Percentiles rank a stretch among this genome's conserved stretches.
phyloP scores from a whole-genome alignment of 176 grass and related monocot species.

The Zea luxurians region DNA sequence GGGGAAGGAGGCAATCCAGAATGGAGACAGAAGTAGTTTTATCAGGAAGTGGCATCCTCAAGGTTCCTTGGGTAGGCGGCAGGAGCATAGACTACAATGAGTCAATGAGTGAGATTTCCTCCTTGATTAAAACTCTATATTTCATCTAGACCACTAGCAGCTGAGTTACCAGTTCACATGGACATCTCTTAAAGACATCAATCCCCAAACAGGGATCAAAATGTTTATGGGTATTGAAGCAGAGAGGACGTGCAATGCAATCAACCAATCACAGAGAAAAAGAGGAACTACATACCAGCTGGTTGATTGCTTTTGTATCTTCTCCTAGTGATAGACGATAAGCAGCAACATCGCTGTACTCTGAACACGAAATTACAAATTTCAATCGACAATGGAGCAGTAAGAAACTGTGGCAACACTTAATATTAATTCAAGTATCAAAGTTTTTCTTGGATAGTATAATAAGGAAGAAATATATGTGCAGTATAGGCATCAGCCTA shows the following conservation, averaged over 20 bases:
- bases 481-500: conserved; percentile 1
- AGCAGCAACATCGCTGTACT: conserved; percentile 92
- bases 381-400: conserved; percentile 2
- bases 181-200: neutral
- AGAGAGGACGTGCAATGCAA: conserved; percentile 2
- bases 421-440: neutral
- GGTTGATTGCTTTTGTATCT: conserved; percentile 99
- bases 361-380: conserved; percentile 51
- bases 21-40: neutral
- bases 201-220: conserved; percentile 1
- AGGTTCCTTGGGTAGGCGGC: neutral
- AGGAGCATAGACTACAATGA: conserved; percentile 16
- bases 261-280: conserved; percentile 31
- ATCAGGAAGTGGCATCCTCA: neutral
- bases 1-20: neutral
- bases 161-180: conserved; percentile 16
- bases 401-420: neutral
- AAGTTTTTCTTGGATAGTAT: neutral
- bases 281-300: conserved; percentile 63
- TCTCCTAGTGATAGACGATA: conserved; percentile 90
- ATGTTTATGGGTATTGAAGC: conserved; percentile 5
- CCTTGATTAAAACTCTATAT: conserved; percentile 20
- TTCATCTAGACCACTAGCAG: neutral
- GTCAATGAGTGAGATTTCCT: conserved; percentile 5
- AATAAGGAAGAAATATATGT: conserved; percentile 10